Base-by-base conservation (phyloP, 148 eudicot species). In the Nepenthes mirabilis region DNA sequence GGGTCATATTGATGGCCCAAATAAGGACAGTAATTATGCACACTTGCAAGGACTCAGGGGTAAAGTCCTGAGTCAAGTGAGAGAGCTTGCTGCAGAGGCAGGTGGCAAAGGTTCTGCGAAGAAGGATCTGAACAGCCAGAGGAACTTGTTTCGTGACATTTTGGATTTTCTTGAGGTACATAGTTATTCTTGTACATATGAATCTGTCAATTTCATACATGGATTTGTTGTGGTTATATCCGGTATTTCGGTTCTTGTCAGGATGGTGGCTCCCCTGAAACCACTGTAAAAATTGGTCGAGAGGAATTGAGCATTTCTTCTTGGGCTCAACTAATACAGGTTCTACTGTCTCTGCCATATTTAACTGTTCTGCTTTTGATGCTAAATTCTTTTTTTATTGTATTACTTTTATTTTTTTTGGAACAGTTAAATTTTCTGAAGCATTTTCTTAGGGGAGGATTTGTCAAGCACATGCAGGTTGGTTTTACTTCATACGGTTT, bases 401-500 rank as follows among this genome's bases (percentile, higher is more conserved):
- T 7, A 2, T 43, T 11, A 0, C 37, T 34, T 23, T 48, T 35
- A n/a, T 13, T 23, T 23, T 9, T 1, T 63, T 68, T 23, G 57
- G 43, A 37, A 56, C 75, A 91, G 97, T 57, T 88, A 70, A 88
- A 88, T 76, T 88, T 87, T 45, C 55, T 88, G 5, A 91, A 80
- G 80, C 94, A 82, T 77, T 84, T 80, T 49, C 94, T 91, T 53
- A 79, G 72, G 9, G 90, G 94, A 73, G 97, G 94, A 55, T 91
- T 91, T 61, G 82, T 85, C 53, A 88, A 82, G 75, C 97, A 91
- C 55, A 85, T 91, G 95, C 91, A 75, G 95, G 97, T 87, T 57
- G 34, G 74, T 56, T 68, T 57, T 54, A 13, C 43, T 33, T 36
- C 9, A 12, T 3, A 2, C n/a, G 40, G 1, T 47, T 45, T 14